These are phyloP conservation scores for Middelhovenomyces tepae DNA, from an alignment of 805 yeast genomes.

Conservation along the genomic window DNA sequence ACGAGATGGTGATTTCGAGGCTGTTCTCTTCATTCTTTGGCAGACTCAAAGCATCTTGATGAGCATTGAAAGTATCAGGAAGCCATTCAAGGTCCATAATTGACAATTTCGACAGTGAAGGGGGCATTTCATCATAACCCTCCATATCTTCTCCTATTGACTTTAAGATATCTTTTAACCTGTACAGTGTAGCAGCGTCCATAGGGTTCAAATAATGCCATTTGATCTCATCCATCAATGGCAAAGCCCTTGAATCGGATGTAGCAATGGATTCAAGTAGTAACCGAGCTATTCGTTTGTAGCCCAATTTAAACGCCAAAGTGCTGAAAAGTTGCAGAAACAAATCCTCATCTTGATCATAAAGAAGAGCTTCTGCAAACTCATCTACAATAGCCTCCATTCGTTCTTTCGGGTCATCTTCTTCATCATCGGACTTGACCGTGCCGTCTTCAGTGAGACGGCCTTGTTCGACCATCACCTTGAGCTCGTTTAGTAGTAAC, in stretches of 20 bases:
- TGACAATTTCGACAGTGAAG: constrained; percentile 5
- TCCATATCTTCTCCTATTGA: constrained; percentile 5
- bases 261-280: constrained; percentile 17
- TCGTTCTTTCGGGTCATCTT: constrained; percentile 26
- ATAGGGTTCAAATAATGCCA: constrained; percentile 12
- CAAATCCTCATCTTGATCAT: constrained; percentile 18
- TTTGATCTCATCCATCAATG: constrained; percentile 10
- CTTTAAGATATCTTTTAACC: constrained; percentile 4
- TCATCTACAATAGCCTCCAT: constrained; percentile 47
- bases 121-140: constrained; percentile 6
- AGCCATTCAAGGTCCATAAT: constrained; percentile 1
- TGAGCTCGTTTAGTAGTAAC: constrained; percentile 41
- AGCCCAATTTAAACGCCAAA: constrained; percentile 14
- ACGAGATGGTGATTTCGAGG: constrained; percentile 6
- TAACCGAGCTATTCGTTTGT: constrained; percentile 16
- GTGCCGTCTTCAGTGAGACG: constrained; percentile 6
- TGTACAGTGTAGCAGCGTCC: constrained; percentile 9
- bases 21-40: constrained; percentile 4
- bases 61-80: constrained; percentile 1
- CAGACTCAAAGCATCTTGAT: too few species aligned
- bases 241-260: constrained; percentile 11
- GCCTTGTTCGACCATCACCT: constrained; percentile 9
- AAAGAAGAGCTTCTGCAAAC: constrained; percentile 46
- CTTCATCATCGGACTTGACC: constrained; percentile 15
- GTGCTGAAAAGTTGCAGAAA: constrained; percentile 15